phyloP scores from a whole-genome alignment of 805 yeast species.

The Wickerhamiella sorbophila region DNA sequence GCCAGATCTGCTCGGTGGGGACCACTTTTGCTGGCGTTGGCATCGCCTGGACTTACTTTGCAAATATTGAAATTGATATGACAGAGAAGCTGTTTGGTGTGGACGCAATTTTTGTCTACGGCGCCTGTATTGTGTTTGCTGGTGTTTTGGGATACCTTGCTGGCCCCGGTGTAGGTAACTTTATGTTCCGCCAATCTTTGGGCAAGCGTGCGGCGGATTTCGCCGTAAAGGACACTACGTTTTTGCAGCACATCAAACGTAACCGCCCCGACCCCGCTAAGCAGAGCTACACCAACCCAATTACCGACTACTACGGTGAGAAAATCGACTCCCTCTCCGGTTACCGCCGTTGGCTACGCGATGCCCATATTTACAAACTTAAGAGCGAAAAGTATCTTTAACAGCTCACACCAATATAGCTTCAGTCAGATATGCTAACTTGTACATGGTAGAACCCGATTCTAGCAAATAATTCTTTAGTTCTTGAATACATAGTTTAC shows the following conservation, averaged over 20 bases:
- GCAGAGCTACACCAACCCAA: conserved; percentile 78
- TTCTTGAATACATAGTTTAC: not conserved
- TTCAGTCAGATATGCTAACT: not conserved
- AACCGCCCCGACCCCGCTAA: conserved; percentile 87
- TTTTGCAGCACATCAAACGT: conserved; percentile 54
- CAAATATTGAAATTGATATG: conserved; percentile 75
- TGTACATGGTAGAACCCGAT: not conserved
- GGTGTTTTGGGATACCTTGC: conserved; percentile 66
- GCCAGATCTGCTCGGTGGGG: conserved; percentile 49
- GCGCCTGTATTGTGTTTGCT: conserved; percentile 56
- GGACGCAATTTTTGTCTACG: conserved; percentile 73
- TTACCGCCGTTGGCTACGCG: conserved; percentile 93
- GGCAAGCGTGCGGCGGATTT: conserved; percentile 20
- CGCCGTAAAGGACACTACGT: conserved; percentile 48
- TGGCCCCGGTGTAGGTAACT: conserved; percentile 72
- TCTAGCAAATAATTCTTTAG: not conserved
- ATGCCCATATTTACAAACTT: conserved; percentile 65
- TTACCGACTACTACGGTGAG: conserved; percentile 98
- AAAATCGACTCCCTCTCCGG: conserved; percentile 73
- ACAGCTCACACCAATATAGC: not conserved
- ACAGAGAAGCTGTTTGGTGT: conserved; percentile 76
- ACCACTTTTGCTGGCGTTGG: conserved; percentile 55
- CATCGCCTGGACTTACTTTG: conserved; percentile 58
- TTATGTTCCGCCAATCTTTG: conserved; percentile 36
- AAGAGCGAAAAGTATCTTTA: conserved; percentile 23